Evolutionary conservation across 1,139 yeast species (phyloP).

Genomic region (Debaryomycetaceae sp.): DNA sequence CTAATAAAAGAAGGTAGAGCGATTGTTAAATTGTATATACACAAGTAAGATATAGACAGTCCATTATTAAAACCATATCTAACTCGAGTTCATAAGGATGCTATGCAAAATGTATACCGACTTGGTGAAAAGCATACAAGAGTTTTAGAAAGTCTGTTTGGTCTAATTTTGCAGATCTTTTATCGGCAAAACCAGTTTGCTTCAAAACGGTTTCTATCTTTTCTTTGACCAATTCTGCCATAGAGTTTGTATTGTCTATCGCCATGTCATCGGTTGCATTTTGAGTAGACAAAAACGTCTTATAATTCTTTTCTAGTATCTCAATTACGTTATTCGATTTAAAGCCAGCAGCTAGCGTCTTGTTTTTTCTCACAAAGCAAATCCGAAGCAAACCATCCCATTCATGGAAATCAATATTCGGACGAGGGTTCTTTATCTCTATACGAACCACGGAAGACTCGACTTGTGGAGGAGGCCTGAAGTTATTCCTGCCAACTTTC

Average conservation of each 20-base stretch:
- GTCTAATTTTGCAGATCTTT: constrained; percentile 91
- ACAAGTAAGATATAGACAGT: neutral
- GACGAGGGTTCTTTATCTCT: constrained; percentile 89
- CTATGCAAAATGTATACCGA: constrained; percentile 93
- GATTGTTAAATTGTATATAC: no score
- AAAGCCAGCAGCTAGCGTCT: constrained; percentile 91
- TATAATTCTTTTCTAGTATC: constrained; percentile 84
- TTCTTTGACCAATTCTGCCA: constrained; percentile 48
- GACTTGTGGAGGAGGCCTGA: constrained; percentile 98
- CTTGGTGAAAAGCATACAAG: constrained; percentile 92
- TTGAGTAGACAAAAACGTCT: constrained; percentile 65
- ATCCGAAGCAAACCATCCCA: constrained; percentile 96
- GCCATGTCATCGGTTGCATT: constrained; percentile 49
- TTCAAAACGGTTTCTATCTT: constrained; percentile 64
- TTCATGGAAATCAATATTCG: constrained; percentile 85
- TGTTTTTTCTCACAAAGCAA: constrained; percentile 88
- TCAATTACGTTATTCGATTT: constrained; percentile 79
- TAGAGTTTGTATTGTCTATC: constrained; percentile 45
- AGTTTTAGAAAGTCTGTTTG: constrained; percentile 89
- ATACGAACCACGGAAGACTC: constrained; percentile 94
- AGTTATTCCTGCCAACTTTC: constrained; percentile 97
- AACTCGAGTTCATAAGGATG: neutral
- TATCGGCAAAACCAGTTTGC: constrained; percentile 77
- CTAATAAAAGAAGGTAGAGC: constrained; percentile 36
- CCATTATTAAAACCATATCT: neutral